phyloP scores from a whole-genome alignment of 495 filamentous ascomycete genomes.

The Hypomontagnella monticulosa region DNA sequence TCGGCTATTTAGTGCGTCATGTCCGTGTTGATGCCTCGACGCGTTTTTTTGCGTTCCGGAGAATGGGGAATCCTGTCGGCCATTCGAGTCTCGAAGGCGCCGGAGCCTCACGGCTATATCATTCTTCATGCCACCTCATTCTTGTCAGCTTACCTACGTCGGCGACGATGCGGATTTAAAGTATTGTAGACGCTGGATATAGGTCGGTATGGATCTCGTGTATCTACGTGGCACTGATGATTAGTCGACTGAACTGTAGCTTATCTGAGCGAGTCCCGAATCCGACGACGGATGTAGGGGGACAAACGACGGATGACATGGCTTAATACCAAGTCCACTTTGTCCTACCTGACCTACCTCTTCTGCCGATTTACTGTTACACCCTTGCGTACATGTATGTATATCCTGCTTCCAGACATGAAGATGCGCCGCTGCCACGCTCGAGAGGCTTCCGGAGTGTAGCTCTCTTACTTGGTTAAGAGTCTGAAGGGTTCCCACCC shows the following conservation, averaged over 20 bases:
- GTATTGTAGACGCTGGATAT: background rate
- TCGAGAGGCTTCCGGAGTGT: background rate
- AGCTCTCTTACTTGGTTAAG: slow-evolving; percentile 4
- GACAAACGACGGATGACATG: background rate
- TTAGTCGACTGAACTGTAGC: slow-evolving; percentile 6
- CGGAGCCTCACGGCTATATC: slow-evolving; percentile 21
- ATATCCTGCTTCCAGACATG: background rate
- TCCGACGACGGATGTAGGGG: slow-evolving; percentile 1
- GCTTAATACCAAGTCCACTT: slow-evolving; percentile 12
- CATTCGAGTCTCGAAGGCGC: background rate
- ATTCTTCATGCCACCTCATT: slow-evolving; percentile 2
- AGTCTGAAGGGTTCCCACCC: background rate
- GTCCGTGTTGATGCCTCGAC: slow-evolving; percentile 13
- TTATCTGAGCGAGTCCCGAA: slow-evolving; percentile 8
- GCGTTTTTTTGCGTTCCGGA: background rate
- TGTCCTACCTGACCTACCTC: background rate
- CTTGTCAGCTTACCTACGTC: slow-evolving; percentile 32
- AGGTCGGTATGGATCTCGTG: background rate
- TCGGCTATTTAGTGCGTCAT: slow-evolving; percentile 13
- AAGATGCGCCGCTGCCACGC: background rate
- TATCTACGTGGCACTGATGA: slow-evolving; percentile 9
- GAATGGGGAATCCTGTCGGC: slow-evolving; percentile 4
- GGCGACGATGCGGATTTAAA: slow-evolving; percentile 8
- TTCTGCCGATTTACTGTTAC: slow-evolving; percentile 6
- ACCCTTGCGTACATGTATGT: slow-evolving; percentile 4